Evolutionary conservation across 2,329 filamentous ascomycete genomes (phyloP), one percentile per base, ranked within the genome.

Genomic region (Geosmithia morbida): DNA sequence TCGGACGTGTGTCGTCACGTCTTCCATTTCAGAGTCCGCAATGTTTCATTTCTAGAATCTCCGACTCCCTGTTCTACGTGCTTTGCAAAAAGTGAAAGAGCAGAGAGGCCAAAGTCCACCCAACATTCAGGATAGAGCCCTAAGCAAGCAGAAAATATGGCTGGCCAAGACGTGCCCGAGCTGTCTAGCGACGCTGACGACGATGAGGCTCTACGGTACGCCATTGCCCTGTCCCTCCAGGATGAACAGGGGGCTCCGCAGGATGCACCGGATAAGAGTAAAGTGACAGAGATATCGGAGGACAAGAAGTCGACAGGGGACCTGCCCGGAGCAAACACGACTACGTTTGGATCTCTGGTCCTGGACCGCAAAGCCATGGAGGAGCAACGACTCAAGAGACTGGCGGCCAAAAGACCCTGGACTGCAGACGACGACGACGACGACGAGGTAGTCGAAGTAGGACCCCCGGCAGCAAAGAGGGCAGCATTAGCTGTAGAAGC

Each of bases 341-440:
- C 47, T 18, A 48, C 52, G 45, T 55, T 60, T 29, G 68, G 70
- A 0, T 54, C 78, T 0, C 57, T 74, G 4, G 73, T 74, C 3
- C 63, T 94, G 1, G 76, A 95, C 65, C 77, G 89, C 37, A 87
- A 81, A 62, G 75, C 79, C 46, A 92, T 95, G 87, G 90, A 96
- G 61, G 71, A 81, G 56, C 87, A 94, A 59, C 79, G 90, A 41
- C 72, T 94, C 14, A 81, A 78, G 19, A 75, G 89, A 54, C 61
- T 80, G 40, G 71, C 72, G 42, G 41, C 30, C 3, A 85, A 89
- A 61, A 74, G 59, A 37, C 57, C 52, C 44, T 55, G 59, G 43
- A 48, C 53, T 26, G 45, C 52, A 37, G 44, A 50, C 29, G 43
- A 30, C 40, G 29, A 44, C 43, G 49, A 51, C 22, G 56, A 57